Percentiles rank a stretch among this genome's conserved stretches.
phyloP scores from a whole-genome alignment of 257 asterid species.

The Lycium barbarum region DNA sequence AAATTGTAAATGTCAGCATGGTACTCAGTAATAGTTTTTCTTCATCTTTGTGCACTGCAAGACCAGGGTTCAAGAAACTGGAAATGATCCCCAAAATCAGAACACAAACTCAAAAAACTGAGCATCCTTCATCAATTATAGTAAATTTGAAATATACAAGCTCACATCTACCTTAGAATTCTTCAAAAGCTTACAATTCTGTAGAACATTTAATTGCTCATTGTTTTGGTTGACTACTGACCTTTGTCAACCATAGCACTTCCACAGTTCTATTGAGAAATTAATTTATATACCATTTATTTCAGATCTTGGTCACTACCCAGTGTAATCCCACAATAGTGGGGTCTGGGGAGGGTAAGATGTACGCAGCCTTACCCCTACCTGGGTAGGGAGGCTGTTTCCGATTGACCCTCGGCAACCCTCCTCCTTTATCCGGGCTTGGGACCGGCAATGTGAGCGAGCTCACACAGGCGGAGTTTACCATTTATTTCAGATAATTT shows the following conservation, averaged over 20 bases:
- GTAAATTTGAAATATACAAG: background rate
- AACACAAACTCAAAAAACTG: background rate
- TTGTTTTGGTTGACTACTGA: background rate
- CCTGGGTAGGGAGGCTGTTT: no score
- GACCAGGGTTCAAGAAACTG: constrained; percentile 3
- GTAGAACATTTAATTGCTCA: constrained; percentile 11
- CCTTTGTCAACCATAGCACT: constrained; percentile 22
- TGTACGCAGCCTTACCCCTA: no score
- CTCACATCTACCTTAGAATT: background rate
- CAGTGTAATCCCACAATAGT: no score
- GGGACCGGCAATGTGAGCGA: no score
- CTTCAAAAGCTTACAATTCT: background rate
- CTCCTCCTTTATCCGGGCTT: no score
- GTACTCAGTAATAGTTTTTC: constrained; percentile 5
- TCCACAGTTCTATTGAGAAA: constrained; percentile 19
- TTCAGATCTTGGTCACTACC: no score
- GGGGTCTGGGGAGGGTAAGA: no score
- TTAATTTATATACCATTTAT: background rate
- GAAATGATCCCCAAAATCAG: background rate
- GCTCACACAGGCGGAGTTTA: no score
- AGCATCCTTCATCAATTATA: background rate
- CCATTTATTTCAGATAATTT: background rate
- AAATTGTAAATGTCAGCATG: constrained; percentile 12
- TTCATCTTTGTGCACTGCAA: background rate
- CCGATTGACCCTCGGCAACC: no score